Base-by-base conservation (phyloP, 345 rosid species). In the Brassica nigra region DNA sequence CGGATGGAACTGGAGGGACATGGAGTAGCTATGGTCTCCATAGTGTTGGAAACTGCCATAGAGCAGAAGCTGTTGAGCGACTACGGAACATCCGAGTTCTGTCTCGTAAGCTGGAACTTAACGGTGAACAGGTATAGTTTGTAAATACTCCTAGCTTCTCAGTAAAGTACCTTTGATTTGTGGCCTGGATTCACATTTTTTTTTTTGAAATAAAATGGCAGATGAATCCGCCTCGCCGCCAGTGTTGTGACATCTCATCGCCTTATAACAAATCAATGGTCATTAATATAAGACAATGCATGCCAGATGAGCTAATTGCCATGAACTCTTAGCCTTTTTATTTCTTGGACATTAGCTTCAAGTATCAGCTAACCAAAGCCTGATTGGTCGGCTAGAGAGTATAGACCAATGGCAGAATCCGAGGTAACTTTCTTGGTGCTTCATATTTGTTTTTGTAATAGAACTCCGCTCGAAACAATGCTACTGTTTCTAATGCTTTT, bases 11-110 rank as follows among this genome's bases (percentile, higher is more conserved):
- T 71, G 80, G 59, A 30, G 89, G 89, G 68, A 76, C 87, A 49
- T 85, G 82, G 89, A 91, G 93, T 81, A 84, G 83, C 71, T 95
- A 92, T 73, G 71, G 76, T 11, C 85, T 85, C 80, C 83, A 84
- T 59, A 58, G 54, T n/a, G 76, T 83, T 31, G 81, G 81, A 34
- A 74, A 86, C 71, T 95, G 99, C 68, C 52, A 33, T 2, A 81
- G 85, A 85, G 76, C 64, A 33, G 78, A 85, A 61, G 77, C 88
- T 8, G 69, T 88, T 57, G 86, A 78, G 81, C 87, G 79, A 68
- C 76, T 92, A 69, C 76, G 27, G 27, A 85, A 75, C 74, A 82
- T 91, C 63, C 66, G 66, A 59, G 91, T 92, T 39, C 58, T 86
- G 62, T 86, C 96, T 0, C 81, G 74, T 52, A 91, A 88, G 78